A percentile compares a stretch with the other conserved stretches of the same genome.
Evolutionary conservation across 768 basidiomycete genomes (phyloP).

Genomic region (Naganishia antarctica): DNA sequence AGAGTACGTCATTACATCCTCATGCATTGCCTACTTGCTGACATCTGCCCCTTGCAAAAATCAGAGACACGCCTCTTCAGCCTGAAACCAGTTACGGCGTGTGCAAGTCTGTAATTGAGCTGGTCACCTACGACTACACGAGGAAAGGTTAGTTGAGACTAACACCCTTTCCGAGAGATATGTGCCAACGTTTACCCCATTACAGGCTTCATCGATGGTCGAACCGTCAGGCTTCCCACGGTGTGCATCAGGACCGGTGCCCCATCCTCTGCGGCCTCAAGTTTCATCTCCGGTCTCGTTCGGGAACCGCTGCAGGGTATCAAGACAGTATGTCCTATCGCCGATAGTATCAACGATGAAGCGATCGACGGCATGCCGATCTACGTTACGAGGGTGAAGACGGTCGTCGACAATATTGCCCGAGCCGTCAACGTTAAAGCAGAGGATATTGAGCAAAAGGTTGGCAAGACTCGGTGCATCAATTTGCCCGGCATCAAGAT

Average conservation of each 20-base stretch:
- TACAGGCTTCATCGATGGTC: slow-evolving; percentile 45
- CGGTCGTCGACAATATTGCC: slow-evolving; percentile 58
- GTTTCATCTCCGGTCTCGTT: slow-evolving; percentile 50
- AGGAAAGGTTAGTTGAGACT: slow-evolving; percentile 38
- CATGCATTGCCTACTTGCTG: background rate
- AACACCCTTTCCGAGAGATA: background rate
- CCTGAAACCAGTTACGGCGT: slow-evolving; percentile 48
- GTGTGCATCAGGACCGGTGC: slow-evolving; percentile 48
- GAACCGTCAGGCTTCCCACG: slow-evolving; percentile 46
- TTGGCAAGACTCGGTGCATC: slow-evolving; percentile 54
- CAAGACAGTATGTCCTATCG: slow-evolving; percentile 44
- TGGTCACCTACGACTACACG: slow-evolving; percentile 48
- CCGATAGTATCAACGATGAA: slow-evolving; percentile 37
- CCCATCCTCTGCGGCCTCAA: slow-evolving; percentile 48
- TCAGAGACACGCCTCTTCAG: slow-evolving; percentile 44
- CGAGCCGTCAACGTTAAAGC: slow-evolving; percentile 53
- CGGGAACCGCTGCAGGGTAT: slow-evolving; percentile 47
- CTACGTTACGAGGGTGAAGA: slow-evolving; percentile 57
- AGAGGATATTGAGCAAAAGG: slow-evolving; percentile 49
- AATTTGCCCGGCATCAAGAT: slow-evolving; percentile 62
- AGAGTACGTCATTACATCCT: slow-evolving; percentile 28
- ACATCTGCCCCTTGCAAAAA: background rate
- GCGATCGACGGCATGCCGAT: slow-evolving; percentile 54
- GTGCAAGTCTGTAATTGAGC: slow-evolving; percentile 47
- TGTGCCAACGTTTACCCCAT: background rate